A percentile compares a stretch with the other conserved stretches of the same genome.
Conservation (phyloP, 1,284 basidiomycete genomes). For the Tylopilus sp. region DNA sequence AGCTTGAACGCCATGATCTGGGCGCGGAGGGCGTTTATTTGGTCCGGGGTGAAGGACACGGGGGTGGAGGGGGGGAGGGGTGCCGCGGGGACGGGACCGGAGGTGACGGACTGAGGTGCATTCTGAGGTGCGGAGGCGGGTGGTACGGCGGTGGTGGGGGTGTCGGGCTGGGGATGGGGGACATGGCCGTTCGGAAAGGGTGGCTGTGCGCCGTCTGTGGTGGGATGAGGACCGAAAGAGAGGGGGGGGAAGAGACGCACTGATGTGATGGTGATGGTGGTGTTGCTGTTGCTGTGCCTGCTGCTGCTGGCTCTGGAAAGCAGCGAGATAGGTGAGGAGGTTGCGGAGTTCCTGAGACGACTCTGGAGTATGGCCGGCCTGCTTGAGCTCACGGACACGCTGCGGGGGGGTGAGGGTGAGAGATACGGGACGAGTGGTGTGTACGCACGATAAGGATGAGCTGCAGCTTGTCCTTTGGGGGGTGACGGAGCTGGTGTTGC, state of each 20-base stretch:
- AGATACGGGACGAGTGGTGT: fast-evolving
- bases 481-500: constrained; percentile 22
- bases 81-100: constrained; percentile 28
- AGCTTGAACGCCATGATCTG: constrained; percentile 92
- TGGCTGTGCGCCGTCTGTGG: constrained; percentile 25
- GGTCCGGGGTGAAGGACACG: constrained; percentile 79
- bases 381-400: constrained; percentile 34
- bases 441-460: constrained; percentile 21
- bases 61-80: constrained; percentile 47
- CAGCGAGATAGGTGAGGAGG: constrained; percentile 26
- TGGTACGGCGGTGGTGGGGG: constrained; percentile 3
- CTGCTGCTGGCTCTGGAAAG: constrained; percentile 31
- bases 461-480: constrained; percentile 28
- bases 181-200: constrained; percentile 27
- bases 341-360: constrained; percentile 29
- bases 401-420: constrained; percentile 3
- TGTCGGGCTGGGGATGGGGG: constrained; percentile 18
- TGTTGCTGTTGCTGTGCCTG: constrained; percentile 29
- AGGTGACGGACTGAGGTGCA: constrained; percentile 19
- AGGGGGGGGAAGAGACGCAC: constrained; percentile 19
- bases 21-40: constrained; percentile 79
- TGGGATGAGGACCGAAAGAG: constrained; percentile 10
- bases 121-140: constrained; percentile 14
- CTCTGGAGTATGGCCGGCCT: constrained; percentile 32
- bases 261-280: constrained; percentile 29